Conservation (phyloP, 208 protist genomes). For the Leishmania aethiopica region DNA sequence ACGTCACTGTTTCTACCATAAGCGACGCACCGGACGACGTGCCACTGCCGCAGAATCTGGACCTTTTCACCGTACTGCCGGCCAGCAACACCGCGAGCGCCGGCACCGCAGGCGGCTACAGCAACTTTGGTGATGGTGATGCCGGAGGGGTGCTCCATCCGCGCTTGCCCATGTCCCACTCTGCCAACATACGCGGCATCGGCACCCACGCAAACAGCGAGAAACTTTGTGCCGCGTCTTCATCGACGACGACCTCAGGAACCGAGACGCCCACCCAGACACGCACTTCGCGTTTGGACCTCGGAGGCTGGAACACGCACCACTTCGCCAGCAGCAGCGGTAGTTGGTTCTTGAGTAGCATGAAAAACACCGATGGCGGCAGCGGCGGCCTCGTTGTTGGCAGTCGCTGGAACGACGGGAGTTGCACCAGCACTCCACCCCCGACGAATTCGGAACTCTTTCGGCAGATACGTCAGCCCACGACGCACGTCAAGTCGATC, state of each 20-base stretch:
- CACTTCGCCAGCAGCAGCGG: background rate
- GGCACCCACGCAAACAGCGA: background rate
- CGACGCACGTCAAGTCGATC: slow-evolving; percentile 28
- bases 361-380: background rate
- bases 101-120: background rate
- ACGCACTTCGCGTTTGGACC: background rate
- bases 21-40: slow-evolving; percentile 23
- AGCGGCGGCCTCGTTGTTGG: background rate
- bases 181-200: background rate
- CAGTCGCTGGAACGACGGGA: background rate
- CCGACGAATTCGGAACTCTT: slow-evolving; percentile 28
- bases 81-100: background rate
- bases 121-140: background rate
- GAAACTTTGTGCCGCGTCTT: background rate
- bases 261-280: background rate
- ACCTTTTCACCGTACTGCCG: background rate
- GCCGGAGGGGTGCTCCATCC: background rate
- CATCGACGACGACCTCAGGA: background rate
- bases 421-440: background rate
- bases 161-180: background rate
- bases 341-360: slow-evolving; percentile 11
- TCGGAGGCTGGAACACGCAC: background rate
- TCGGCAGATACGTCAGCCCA: slow-evolving; percentile 25
- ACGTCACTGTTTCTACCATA: background rate
- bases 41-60: slow-evolving; percentile 5